These are phyloP conservation scores for Trypanosoma lewisi DNA, from an alignment of 208 protist species.

Conservation along the genomic window DNA sequence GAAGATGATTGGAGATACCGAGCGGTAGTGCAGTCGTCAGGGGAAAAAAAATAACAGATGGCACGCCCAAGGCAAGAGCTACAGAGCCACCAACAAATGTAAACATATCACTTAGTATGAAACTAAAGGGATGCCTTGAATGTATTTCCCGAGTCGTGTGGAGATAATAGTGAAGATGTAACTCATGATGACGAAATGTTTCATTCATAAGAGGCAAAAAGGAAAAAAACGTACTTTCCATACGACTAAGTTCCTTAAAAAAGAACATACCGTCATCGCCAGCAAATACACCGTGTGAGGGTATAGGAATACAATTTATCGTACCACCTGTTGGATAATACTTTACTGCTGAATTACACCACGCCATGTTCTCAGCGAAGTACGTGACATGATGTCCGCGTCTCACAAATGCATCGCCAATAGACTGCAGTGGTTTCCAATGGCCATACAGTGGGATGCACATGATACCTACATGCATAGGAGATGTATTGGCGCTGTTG, in stretches of 20 bases:
- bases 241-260: slow-evolving; percentile 15
- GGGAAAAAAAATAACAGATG: slow-evolving; percentile 39
- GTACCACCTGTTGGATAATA: slow-evolving; percentile 16
- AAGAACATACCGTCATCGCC: background rate
- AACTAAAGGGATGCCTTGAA: slow-evolving; percentile 32
- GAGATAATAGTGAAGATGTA: slow-evolving; percentile 35
- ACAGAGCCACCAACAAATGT: slow-evolving; percentile 38
- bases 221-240: slow-evolving; percentile 9
- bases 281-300: slow-evolving; percentile 24
- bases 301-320: slow-evolving; percentile 31
- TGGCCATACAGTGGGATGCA: slow-evolving; percentile 47
- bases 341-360: slow-evolving; percentile 31
- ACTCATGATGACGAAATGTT: slow-evolving; percentile 35
- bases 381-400: slow-evolving; percentile 53
- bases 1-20: slow-evolving; percentile 35
- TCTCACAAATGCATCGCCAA: slow-evolving; percentile 41
- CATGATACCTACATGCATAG: slow-evolving; percentile 49
- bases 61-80: slow-evolving; percentile 28
- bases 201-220: slow-evolving; percentile 29
- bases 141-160: slow-evolving; percentile 23
- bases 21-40: slow-evolving; percentile 38
- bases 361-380: slow-evolving; percentile 38
- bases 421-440: slow-evolving; percentile 39
- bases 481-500: slow-evolving; percentile 24
- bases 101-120: slow-evolving; percentile 42